Evolutionary conservation across 345 rosid species (phyloP), one percentile per base, ranked within the genome.

Genomic region (Jatropha curcas): DNA sequence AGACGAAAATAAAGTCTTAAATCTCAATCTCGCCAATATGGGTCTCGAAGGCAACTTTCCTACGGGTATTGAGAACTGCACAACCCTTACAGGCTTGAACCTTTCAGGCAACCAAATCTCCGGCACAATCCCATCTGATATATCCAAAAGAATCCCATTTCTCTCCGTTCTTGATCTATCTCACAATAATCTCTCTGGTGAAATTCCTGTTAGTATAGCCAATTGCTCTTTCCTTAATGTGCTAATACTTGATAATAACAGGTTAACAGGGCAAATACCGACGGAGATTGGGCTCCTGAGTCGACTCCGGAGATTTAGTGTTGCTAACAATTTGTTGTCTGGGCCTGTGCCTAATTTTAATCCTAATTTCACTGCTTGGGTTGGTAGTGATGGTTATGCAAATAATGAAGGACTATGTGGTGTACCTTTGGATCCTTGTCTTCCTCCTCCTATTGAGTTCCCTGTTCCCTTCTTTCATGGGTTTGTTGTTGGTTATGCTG

Each of bases 1-100:
- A 34, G 74, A 80, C 63, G 83, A 80, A 64, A 80, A 80, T 76
- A 80, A 1, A 71, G 71, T 80, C 24, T 53, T 75, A 30, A 80
- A 72, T 61, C 51, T 80, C 62, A 28, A 17, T 3, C 74, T 80
- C 17, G 24, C 50, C 0, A 62, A 72, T 43, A 62, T 80, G 79
- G 77, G 71, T 1, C 77, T 80, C 34, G 72, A 58, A 25, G 83
- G 83, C 22, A 43, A 56, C 30, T 80, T 80, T 37, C 83, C 83
- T 31, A 24, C 1, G 20, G 80, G 68, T 16, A 31, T 80, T 16
- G 13, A 31, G 41, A 75, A 80, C 22, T 76, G 83, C 30, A 22
- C 72, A 2, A 56, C 68, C 71, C 24, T 74, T 13, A 74, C 75
- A 4, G 78, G 73, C 11, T 65, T 65, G 30, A 48, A 45, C n/a